Percentiles rank a stretch among this genome's conserved stretches.
Conservation (phyloP, 2,329 filamentous ascomycete genomes). For the Didymella lethalis region DNA sequence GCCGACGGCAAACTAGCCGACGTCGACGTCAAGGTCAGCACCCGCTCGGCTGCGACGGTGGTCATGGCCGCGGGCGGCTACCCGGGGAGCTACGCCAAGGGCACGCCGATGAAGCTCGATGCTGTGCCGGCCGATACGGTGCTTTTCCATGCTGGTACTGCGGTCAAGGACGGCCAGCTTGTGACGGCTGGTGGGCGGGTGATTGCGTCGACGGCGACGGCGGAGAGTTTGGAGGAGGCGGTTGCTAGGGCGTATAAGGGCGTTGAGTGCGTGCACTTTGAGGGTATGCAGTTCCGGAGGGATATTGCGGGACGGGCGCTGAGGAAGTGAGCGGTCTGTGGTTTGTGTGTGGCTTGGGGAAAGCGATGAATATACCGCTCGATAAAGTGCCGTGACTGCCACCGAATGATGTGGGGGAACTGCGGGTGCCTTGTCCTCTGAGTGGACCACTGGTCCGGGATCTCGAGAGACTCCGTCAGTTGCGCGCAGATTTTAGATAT, state of each 20-base stretch:
- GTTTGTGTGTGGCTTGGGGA: not conserved
- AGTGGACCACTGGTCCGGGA: too few species aligned
- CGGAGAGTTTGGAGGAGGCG: conserved; percentile 77
- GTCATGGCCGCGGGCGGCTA: conserved; percentile 95
- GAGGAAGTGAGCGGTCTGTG: conserved; percentile 33
- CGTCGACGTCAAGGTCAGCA: conserved; percentile 71
- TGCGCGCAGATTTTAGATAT: too few species aligned
- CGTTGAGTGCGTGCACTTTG: conserved; percentile 79
- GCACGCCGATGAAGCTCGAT: conserved; percentile 67
- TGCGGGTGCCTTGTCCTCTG: too few species aligned
- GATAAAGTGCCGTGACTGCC: too few species aligned
- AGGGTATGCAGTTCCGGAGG: conserved; percentile 89
- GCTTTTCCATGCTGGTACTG: conserved; percentile 94
- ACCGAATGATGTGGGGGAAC: too few species aligned
- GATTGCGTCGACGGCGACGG: conserved; percentile 87
- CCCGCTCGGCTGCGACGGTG: conserved; percentile 83
- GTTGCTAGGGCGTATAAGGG: conserved; percentile 88
- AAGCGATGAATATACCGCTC: too few species aligned
- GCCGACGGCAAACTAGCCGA: conserved; percentile 76
- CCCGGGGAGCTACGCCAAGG: conserved; percentile 82
- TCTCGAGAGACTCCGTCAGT: too few species aligned
- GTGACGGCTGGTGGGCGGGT: conserved; percentile 87
- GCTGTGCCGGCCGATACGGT: conserved; percentile 64
- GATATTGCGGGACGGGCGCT: conserved; percentile 77
- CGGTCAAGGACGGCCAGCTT: conserved; percentile 66